phyloP scores from a whole-genome alignment of 2,329 filamentous ascomycete genomes.

The Phaeosphaeria sp. region DNA sequence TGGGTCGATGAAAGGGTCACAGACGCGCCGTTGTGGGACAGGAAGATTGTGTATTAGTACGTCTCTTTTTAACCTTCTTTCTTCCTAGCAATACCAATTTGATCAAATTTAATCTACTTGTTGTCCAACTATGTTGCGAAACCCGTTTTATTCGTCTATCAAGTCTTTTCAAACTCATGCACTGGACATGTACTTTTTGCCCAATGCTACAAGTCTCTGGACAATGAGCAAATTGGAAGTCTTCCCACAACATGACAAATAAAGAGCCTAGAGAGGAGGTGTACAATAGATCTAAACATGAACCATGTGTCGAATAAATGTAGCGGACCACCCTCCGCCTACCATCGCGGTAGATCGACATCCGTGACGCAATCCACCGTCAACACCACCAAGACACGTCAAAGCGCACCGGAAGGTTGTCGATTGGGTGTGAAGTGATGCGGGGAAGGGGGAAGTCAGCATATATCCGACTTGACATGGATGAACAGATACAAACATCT shows the following conservation, averaged over 20 bases:
- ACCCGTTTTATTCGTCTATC: too few relatives aligned
- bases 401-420: not conserved
- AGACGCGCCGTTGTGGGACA: not conserved
- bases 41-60: not conserved
- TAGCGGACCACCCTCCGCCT: not conserved
- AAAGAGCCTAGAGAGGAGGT: too few relatives aligned
- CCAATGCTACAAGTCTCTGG: too few relatives aligned
- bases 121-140: too few relatives aligned
- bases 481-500: too few relatives aligned
- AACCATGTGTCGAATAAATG: not conserved
- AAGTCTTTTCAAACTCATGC: too few relatives aligned
- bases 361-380: conserved; percentile 1
- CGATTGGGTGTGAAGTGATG: not conserved
- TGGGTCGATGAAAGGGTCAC: not conserved
- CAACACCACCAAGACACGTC: not conserved
- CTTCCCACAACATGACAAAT: too few relatives aligned
- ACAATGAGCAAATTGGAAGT: too few relatives aligned
- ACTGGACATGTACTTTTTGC: too few relatives aligned
- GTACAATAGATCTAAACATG: too few relatives aligned
- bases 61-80: not conserved
- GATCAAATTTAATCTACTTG: not conserved
- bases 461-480: conserved; percentile 5
- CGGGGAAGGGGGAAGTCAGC: not conserved
- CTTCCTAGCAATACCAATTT: not conserved
- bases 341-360: not conserved